Evolutionary conservation across 225 moss, liverwort and hornwort genomes (phyloP), one percentile per base, ranked within the genome.

Genomic region (Pseudoscleropodium purum): DNA sequence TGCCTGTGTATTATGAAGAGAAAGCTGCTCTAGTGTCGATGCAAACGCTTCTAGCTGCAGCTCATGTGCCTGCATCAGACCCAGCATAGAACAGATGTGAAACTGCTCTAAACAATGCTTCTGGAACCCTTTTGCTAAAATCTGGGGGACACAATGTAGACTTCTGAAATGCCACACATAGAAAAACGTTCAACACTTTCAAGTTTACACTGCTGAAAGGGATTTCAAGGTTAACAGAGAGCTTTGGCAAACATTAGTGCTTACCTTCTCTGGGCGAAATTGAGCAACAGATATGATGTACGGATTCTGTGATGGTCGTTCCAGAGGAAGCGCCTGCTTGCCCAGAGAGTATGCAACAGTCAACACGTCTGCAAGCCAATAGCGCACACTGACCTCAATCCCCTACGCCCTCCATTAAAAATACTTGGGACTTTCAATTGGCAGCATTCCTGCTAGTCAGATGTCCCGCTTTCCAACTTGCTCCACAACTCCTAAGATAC

Each of bases 281-380:
- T 97, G 97, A 92, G 96, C 97, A 79, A 99, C 95, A 91, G 96
- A 99, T 88, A 99, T 94, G 88, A 99, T 94, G 90, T 96, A 96
- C 8, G 86, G 92, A 79, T 90, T 88, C 91, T 90, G 76, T 85
- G 90, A 85, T 62, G 91, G 87, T 92, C 98, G 94, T 91, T 93
- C 94, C 68, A 99, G 81, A 67, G 97, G 95, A 92, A 96, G 92
- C 90, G 94, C 96, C 96, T 97, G 97, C 93, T 97, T 95, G 94
- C 90, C 92, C 95, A 94, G 90, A 94, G 92, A 91, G 90, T 94
- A 93, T 93, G 92, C 95, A 96, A 95, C 93, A 95, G 94, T 95
- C 94, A 96, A 94, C 90, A 93, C 52, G 91, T 94, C 94, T 95
- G 97, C 95, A 92, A 92, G 89, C 93, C 91, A 89, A 93, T 90